phyloP scores from a whole-genome alignment of 2,329 filamentous ascomycete genomes.

The Curvularia spicifera region DNA sequence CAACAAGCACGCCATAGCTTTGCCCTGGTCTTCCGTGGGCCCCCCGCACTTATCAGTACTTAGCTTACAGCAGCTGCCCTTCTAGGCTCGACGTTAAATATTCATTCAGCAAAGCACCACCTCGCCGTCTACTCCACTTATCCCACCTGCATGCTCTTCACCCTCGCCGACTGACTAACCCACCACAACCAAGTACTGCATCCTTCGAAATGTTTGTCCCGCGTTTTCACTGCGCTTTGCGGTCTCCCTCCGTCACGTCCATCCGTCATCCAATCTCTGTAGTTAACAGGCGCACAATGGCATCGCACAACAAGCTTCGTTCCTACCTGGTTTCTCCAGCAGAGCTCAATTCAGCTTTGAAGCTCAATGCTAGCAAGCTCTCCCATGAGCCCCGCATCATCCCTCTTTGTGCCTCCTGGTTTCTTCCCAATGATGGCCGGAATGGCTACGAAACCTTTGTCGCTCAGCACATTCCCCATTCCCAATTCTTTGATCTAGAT shows the following conservation, averaged over 20 bases:
- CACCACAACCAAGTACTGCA: constrained; percentile 20
- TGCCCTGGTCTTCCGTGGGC: constrained; percentile 10
- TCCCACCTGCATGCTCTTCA: constrained; percentile 9
- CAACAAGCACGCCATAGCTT: constrained; percentile 9
- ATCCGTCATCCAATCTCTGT: constrained; percentile 17
- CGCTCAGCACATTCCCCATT: constrained; percentile 81
- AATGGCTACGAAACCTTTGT: constrained; percentile 82
- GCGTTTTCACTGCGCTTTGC: constrained; percentile 36
- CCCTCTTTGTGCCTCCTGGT: constrained; percentile 93
- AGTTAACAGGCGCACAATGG: constrained; percentile 34
- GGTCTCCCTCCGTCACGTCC: constrained; percentile 25
- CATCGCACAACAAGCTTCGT: constrained; percentile 60
- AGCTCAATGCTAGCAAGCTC: constrained; percentile 80
- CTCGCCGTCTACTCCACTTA: constrained; percentile 24
- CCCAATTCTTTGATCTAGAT: constrained; percentile 96
- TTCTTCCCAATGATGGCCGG: constrained; percentile 88
- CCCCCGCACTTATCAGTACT: constrained; percentile 15
- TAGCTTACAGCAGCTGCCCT: constrained; percentile 11
- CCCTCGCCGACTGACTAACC: constrained; percentile 12
- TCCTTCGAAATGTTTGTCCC: constrained; percentile 41
- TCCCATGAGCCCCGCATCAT: constrained; percentile 83
- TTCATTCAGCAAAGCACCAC: constrained; percentile 25
- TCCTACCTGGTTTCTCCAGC: constrained; percentile 86
- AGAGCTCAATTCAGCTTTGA: constrained; percentile 80
- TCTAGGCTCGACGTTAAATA: constrained; percentile 18